Evolutionary conservation across 2,329 filamentous ascomycete genomes (phyloP), one percentile per base, ranked within the genome.

Genomic region (Periconia sp.): DNA sequence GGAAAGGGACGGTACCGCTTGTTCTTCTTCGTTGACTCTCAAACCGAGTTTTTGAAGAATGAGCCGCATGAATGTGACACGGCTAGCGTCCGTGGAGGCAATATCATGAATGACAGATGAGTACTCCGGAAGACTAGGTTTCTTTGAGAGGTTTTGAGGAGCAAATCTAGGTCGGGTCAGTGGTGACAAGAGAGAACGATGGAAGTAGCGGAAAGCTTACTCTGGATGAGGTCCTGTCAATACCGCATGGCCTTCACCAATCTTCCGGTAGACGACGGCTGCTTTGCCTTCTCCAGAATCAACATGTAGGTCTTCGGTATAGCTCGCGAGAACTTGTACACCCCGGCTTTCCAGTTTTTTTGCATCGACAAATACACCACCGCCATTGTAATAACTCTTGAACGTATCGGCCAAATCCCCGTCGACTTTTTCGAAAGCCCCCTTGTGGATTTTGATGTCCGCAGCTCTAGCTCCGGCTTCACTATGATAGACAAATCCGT

Each of bases 191-290:
- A 13, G 15, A 2, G 3, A 13, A 6, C 2, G 1, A 11, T 10
- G 9, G n/a, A 9, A 11, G 1, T 35, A 20, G 14, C 46, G 41
- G 50, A 53, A 51, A 41, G 76, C 83, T 70, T 79, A 95, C 90
- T 99, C 94, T 48, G 93, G 93, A 79, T 99, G 94, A 40, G 92
- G 90, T 0, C 92, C 92, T 0, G 90, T 95, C 17, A 99, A 75
- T 6, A 97, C 75, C 1, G 85, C 91, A 40, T 84, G 84, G 1
- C 94, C 94, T 43, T 91, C 84, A 0, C 92, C 92, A 43, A 96
- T 82, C 57, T 87, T 89, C 66, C 92, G 90, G 66, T 91, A 91
- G 0, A 99, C 85, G 3, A 95, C 81, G 0, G 94, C 93, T 1
- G 92, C 92, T 31, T 85, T 82, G 1, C 85, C 85, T 41, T 84